Conservation (phyloP, 768 basidiomycete genomes). For the Kwoniella heveanensis region DNA sequence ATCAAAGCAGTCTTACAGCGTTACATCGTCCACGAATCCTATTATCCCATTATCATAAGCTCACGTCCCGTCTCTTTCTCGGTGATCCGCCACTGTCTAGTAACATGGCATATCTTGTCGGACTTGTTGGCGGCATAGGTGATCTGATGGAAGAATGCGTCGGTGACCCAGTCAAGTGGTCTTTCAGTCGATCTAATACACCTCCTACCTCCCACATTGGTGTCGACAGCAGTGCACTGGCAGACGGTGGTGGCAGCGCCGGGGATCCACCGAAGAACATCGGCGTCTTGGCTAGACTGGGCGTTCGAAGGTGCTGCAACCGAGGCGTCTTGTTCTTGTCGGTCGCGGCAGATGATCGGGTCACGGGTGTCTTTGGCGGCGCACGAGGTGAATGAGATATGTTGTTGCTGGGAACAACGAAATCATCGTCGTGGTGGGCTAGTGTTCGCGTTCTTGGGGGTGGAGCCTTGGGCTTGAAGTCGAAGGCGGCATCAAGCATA, state of each 20-base stretch:
- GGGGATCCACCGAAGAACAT: constrained; percentile 30
- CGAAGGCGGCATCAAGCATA: constrained; percentile 41
- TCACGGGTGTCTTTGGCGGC: constrained; percentile 48
- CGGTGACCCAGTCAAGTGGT: constrained; percentile 24
- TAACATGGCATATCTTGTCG: constrained; percentile 34
- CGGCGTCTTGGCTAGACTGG: constrained; percentile 22
- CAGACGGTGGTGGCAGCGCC: constrained; percentile 27
- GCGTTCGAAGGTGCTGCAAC: constrained; percentile 16
- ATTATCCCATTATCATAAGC: constrained; percentile 12
- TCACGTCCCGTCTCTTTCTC: constrained; percentile 23
- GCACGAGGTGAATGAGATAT: constrained; percentile 17
- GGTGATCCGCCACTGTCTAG: constrained; percentile 28
- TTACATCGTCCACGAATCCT: too few relatives aligned
- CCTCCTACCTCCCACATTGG: constrained; percentile 35
- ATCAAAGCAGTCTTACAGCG: too few relatives aligned
- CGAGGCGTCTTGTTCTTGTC: constrained; percentile 33
- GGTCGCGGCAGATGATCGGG: constrained; percentile 35
- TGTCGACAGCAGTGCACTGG: constrained; percentile 27
- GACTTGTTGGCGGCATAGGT: constrained; percentile 31
- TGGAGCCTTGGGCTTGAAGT: constrained; percentile 36
- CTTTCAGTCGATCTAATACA: constrained; percentile 32
- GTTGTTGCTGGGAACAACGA: constrained; percentile 1
- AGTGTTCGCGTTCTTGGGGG: constrained; percentile 1
- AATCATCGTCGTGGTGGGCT: constrained; percentile 32
- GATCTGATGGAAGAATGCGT: constrained; percentile 21